Base-by-base conservation (phyloP, 352 stramenopile genomes). In the Pythium rishiriense region DNA sequence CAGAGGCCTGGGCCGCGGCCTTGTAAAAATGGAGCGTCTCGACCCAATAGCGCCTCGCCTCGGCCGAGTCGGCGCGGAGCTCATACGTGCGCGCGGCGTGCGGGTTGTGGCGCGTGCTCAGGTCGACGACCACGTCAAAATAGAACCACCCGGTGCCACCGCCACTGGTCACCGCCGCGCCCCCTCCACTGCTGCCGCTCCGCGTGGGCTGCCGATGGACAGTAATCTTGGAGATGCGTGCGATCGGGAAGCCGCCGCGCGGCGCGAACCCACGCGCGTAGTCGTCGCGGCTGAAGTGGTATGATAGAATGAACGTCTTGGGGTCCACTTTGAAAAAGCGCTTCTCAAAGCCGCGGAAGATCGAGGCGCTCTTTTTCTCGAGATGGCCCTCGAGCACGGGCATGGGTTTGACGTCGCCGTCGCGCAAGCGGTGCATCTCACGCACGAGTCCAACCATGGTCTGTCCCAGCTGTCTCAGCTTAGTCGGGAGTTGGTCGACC, bases 281-380 rank as follows among this genome's bases (percentile, higher is more conserved):
- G 59, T 91, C 82, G 50, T 91, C 79, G 45, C 75, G 75, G 37
- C 75, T 88, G 59, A 83, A 87, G 58, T 87, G 79, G 55, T 91
- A 91, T 51, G 78, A 86, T 12, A 91, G 57, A 15, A 88, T 74
- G 41, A 81, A 85, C 22, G 82, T 88, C 70, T 79, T 85, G 17
- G 82, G 59, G 64, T 91, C 82, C 4, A 89, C 79, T 42, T 78
- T 84, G 60, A 91, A 89, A 68, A 73, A 91, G 26, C 82, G 66
- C 49, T 74, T 70, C 58, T 91, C 82, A 78, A 81, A 91, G 15
- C 79, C 82, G 17, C 82, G 79, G 48, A 88, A 89, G 46, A 91
- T 87, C 8, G 82, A 91, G 52, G 78, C 79, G 54, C 82, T 91
- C 63, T 91, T 91, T 67, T 89, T 88, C 43, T 91, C 82, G 26